Evolutionary conservation across 1,139 yeast genomes (phyloP), one percentile per base, ranked within the genome.

Genomic region (Yamadazyma mexicana): DNA sequence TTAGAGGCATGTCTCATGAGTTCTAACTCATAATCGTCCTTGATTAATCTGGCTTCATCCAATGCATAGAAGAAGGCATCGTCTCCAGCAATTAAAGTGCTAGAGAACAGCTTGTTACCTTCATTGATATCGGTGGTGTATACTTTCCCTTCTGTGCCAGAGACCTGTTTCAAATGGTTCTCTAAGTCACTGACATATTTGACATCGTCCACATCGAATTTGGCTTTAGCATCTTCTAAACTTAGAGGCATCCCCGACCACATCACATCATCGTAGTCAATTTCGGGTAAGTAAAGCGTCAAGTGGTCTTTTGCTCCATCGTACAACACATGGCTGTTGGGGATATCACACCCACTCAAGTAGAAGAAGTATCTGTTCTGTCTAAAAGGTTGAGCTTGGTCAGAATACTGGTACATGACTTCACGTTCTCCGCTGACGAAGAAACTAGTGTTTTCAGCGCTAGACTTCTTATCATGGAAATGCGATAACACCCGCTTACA

Each of bases 311-410:
- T 50, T 3, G 54, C 54, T 20, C 82, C 59, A 34, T 79, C 68
- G 55, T 78, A 92, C 20, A 85, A 62, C 1, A 88, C 76, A 49
- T 79, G 86, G 28, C 85, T 73, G 1, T 92, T 94, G 0, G 95
- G 89, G 35, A 87, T 73, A 47, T 85, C 81, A 40, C 85, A 83
- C n/a, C 98, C 98, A 3, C 88, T 69, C 38, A 92, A 66, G 58
- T 92, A 92, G 64, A 75, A 88, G 62, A 92, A 92, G 65, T 89
- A 89, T 43, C 98, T 73, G 61, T 87, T 85, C 62, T 92, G 98
- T 65, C 96, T 81, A 52, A 91, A 75, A 11, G 87, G 85, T 48
- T 79, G 79, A 4, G 80, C 69, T 51, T 83, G 89, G 62, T 92
- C 98, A 55, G 89, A 80, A 63, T 88, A 86, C 34, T 87, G 84